A percentile compares a stretch with the other conserved stretches of the same genome.
phyloP scores from a whole-genome alignment of 441 rosid genomes.

The Sinapis alba region DNA sequence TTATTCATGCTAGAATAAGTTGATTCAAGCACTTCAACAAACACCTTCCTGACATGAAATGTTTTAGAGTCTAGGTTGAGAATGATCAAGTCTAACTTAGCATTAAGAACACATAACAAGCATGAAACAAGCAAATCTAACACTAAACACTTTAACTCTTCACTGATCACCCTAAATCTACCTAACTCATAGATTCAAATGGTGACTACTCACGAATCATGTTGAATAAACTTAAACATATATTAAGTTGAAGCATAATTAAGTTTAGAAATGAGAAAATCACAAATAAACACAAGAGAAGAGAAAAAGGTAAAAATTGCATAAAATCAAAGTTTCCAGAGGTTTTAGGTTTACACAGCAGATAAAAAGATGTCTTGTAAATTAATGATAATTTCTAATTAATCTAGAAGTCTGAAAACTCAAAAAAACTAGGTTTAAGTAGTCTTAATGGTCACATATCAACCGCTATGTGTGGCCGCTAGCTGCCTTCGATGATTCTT shows the following conservation, averaged over 20 bases:
- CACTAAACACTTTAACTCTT: background rate
- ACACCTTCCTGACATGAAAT: too few species aligned
- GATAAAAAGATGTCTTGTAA: background rate
- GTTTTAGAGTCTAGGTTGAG: background rate
- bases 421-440: too few species aligned
- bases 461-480: too few species aligned
- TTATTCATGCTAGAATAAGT: background rate
- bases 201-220: background rate
- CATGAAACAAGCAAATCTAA: background rate
- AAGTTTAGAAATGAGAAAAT: background rate
- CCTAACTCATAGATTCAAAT: background rate
- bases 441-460: too few species aligned
- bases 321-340: background rate
- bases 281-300: too few species aligned
- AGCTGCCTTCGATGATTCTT: too few species aligned
- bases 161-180: background rate
- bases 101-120: background rate
- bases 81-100: background rate
- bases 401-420: background rate
- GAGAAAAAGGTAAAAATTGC: background rate
- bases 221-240: background rate
- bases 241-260: background rate
- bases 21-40: too few species aligned
- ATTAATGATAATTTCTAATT: too few species aligned
- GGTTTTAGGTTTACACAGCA: background rate